Evolutionary conservation across 169 alveolate species (phyloP), one percentile per base, ranked within the genome.

Genomic region (Plasmodium billcollinsi): DNA sequence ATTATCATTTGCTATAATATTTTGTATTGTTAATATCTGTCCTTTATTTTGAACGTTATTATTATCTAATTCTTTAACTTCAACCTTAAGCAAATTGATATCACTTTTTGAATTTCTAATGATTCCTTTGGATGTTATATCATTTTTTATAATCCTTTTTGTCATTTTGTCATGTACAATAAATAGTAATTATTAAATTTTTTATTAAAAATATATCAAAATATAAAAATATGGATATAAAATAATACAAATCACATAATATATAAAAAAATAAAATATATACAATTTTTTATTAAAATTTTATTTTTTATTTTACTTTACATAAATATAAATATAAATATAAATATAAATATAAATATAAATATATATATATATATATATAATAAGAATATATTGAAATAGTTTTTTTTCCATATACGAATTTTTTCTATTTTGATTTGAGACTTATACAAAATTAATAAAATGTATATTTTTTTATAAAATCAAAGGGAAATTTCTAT

Each of bases 1-100:
- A 39, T 39, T 39, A 39, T 39, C 47, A 39, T 39, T 39, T 15
- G 66, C 71, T 20, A 78, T 24, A 49, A 78, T 78, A 50, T 78
- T 78, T 50, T 78, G 33, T 58, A 78, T 15, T n/a, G 89, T 78
- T 67, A 78, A 65, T 29, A 78, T 59, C 3, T 78, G 47, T 78
- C 89, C 24, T 62, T 58, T 74, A 21, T 45, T 43, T 21, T 67
- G 47, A 39, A 39, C 47, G 5, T 39, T 39, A 9, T 14, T 65
- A 78, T 26, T 66, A 15, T 39, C 69, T 62, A 47, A 54, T 18
- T 8, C 54, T 14, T 61, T 29, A 21, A 15, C 72, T 21, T 54
- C 75, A 9, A 12, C n/a, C 29, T 65, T n/a, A 18, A 39, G 1
- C 1, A 11, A 39, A 5, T 0, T 39, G 11, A 39, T 11, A 39